Evolutionary conservation across 305 asterid genomes (phyloP), one percentile per base, ranked within the genome.

Genomic region (Rubia tinctorum): DNA sequence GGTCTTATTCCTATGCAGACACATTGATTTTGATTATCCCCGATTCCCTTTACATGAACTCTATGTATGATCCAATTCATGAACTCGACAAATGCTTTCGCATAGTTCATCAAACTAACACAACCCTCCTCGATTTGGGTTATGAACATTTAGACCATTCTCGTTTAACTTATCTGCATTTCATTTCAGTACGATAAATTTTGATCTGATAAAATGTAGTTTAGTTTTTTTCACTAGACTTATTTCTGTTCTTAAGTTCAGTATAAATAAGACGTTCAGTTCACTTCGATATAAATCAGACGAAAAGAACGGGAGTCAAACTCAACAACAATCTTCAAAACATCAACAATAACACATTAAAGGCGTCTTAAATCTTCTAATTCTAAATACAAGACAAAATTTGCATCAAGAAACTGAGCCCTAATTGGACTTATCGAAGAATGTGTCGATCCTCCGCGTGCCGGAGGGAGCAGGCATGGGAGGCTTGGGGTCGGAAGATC

Each of bases 361-460:
- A 55, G 11, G 61, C 61, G 3, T 8, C 4, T 8, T 7, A 55
- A 55, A n/a, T 55, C 25, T 55, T 55, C 20, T 3, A n/a, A 55
- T 23, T 7, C 61, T 18, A 55, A 55, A 55, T 55, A 55, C 61
- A 55, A n/a, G 61, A 4, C 11, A 53, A 18, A 53, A 53, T 17
- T 18, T 18, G 40, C 23, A 63, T 25, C 0, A 40, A 73, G 74
- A 17, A 75, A 67, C 59, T 13, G 7, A 42, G 7, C 47, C 8
- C 77, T 86, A 88, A 71, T 79, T 74, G 69, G 66, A 80, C 66
- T 93, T 91, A 71, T 79, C 80, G 77, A 91, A 93, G 88, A 93
- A 93, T 20, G 96, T 85, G 9, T 93, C 98, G 70, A 93, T 91
- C 56, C 83, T 85, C 30, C 91, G 90, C 7, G 90, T 83, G 43